Evolutionary conservation across 108 stramenopile genomes (phyloP).

Genomic region (Epipyxis sp.): DNA sequence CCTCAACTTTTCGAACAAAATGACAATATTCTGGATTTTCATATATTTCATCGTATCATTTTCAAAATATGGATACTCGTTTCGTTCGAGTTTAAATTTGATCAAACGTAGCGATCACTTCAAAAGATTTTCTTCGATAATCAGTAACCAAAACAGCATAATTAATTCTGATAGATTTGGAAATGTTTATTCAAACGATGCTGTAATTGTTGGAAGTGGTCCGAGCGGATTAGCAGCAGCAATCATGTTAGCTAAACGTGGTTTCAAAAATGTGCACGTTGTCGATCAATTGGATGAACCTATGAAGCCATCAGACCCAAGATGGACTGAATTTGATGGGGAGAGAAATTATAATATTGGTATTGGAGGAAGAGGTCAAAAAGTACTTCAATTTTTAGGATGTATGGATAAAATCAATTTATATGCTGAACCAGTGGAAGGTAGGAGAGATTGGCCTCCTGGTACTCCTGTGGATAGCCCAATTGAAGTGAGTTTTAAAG

Average conservation of each 20-base stretch:
- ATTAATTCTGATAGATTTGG: too few relatives aligned
- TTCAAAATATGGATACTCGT: too few relatives aligned
- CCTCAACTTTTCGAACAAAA: too few relatives aligned
- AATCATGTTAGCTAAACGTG: neutral
- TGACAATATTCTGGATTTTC: too few relatives aligned
- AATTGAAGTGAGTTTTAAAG: neutral
- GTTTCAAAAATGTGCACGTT: neutral
- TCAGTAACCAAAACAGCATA: too few relatives aligned
- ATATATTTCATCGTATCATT: too few relatives aligned
- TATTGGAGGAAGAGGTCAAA: conserved; percentile 73
- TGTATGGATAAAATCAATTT: conserved; percentile 64
- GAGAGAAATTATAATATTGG: conserved; percentile 64
- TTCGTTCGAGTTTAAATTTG: too few relatives aligned
- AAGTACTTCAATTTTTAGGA: conserved; percentile 64
- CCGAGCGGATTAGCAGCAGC: neutral
- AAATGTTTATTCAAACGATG: neutral
- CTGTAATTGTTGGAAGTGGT: neutral
- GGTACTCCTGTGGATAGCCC: conserved; percentile 5
- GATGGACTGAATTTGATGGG: neutral
- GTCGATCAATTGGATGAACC: neutral
- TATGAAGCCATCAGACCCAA: neutral
- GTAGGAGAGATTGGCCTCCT: conserved; percentile 72
- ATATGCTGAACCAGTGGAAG: conserved; percentile 63
- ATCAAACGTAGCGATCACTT: too few relatives aligned
- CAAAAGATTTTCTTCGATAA: too few relatives aligned